These are phyloP conservation scores for Quercus agrifolia DNA, from an alignment of 306 rosid genomes.

Conservation along the genomic window DNA sequence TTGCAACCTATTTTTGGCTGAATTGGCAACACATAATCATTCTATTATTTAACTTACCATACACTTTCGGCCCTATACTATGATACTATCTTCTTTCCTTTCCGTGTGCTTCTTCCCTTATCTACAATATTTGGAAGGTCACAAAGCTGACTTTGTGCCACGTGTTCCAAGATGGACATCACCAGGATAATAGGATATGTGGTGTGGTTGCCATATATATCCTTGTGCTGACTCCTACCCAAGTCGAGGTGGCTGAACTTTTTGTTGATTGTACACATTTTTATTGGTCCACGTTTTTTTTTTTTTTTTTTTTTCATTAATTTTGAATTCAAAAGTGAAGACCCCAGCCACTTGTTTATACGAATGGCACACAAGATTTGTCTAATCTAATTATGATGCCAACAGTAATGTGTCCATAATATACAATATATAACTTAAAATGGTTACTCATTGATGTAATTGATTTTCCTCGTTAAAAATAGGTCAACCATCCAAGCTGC, in stretches of 20 bases:
- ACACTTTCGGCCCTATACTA: background rate
- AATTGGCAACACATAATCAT: background rate
- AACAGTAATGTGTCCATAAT: no score
- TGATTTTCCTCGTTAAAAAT: no score
- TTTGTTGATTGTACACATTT: background rate
- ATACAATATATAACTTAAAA: no score
- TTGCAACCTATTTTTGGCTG: background rate
- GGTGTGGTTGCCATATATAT: background rate
- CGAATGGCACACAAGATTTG: background rate
- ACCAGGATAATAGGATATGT: no score
- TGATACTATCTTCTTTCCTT: background rate
- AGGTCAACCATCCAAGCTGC: no score
- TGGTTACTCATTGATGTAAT: no score
- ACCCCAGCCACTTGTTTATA: background rate
- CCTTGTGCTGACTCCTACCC: constrained; percentile 6
- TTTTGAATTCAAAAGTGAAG: background rate
- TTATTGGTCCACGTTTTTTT: background rate
- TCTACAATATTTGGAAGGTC: background rate
- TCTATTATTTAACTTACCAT: background rate
- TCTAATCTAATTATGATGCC: background rate
- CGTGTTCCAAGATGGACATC: background rate
- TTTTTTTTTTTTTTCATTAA: background rate
- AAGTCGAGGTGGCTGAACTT: background rate
- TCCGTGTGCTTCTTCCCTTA: background rate
- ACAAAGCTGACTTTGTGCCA: background rate